Evolutionary conservation across 306 rosid genomes (phyloP).

Genomic region (Castanea crenata): DNA sequence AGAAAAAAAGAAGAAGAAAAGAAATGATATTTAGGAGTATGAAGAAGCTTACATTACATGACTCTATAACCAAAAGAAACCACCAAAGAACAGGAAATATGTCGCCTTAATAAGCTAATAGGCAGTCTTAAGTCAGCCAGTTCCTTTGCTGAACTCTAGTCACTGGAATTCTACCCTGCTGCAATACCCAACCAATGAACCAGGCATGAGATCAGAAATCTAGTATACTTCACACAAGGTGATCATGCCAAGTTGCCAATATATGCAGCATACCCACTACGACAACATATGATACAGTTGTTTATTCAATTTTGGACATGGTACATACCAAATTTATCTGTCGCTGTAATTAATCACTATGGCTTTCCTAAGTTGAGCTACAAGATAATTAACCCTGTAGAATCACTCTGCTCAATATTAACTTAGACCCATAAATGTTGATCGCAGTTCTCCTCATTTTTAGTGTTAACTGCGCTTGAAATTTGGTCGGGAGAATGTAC

Average conservation of each 20-base stretch:
- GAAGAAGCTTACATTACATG: neutral
- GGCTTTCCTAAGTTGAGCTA: conserved; percentile 43
- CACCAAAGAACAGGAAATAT: neutral
- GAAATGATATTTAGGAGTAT: neutral
- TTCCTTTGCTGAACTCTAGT: neutral
- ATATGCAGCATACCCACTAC: neutral
- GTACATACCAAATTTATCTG: conserved; percentile 52
- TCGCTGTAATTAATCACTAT: conserved; percentile 35
- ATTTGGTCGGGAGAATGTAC: conserved; percentile 16
- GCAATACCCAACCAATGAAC: neutral
- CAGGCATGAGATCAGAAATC: neutral
- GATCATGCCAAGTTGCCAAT: neutral
- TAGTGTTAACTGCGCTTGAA: conserved; percentile 14
- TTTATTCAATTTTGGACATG: neutral
- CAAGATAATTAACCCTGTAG: conserved; percentile 56
- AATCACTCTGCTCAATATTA: conserved; percentile 50
- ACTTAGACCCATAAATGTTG: conserved; percentile 53
- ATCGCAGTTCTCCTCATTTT: conserved; percentile 14
- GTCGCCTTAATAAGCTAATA: neutral
- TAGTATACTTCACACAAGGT: neutral
- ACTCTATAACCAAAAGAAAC: neutral
- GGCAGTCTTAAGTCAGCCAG: neutral
- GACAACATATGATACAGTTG: neutral
- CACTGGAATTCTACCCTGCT: neutral
- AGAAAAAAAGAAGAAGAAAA: neutral